A percentile compares a stretch with the other conserved stretches of the same genome.
These are phyloP conservation scores for Tephrocybe sp. DNA, from an alignment of 768 basidiomycete genomes.

Conservation along the genomic window DNA sequence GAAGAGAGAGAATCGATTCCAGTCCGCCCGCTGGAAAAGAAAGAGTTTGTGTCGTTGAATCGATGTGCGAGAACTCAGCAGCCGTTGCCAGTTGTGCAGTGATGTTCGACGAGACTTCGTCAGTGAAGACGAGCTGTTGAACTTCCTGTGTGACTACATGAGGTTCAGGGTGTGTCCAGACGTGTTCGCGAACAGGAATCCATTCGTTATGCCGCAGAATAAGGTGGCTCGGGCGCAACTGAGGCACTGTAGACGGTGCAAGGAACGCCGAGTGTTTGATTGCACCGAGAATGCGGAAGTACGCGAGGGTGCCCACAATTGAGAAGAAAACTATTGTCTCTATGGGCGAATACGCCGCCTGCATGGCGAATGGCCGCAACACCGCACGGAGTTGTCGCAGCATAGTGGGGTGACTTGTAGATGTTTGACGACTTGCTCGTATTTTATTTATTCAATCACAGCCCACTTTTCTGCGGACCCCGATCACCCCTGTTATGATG, in stretches of 20 bases:
- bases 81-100: conserved; percentile 19
- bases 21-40: conserved; percentile 38
- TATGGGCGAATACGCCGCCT: conserved; percentile 75
- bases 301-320: conserved; percentile 87
- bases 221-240: conserved; percentile 57
- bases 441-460: too few relatives aligned
- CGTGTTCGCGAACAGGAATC: conserved; percentile 56
- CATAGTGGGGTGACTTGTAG: conserved; percentile 3
- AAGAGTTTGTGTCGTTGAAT: conserved; percentile 29
- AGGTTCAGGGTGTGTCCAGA: conserved; percentile 42
- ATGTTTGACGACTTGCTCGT: too few relatives aligned
- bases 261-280: conserved; percentile 89
- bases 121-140: conserved; percentile 70
- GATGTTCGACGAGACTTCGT: conserved; percentile 38
- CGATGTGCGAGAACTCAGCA: conserved; percentile 20
- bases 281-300: conserved; percentile 89
- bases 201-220: conserved; percentile 58
- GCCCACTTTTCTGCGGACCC: conserved; percentile 8
- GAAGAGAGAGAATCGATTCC: conserved; percentile 37
- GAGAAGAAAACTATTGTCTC: conserved; percentile 92
- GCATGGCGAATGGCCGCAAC: conserved; percentile 66
- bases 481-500: conserved; percentile 9
- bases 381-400: conserved; percentile 53
- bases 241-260: conserved; percentile 48
- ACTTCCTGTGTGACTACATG: conserved; percentile 53